Conservation (phyloP, 2,329 filamentous ascomycete species). For the Pezicula radicicola region DNA sequence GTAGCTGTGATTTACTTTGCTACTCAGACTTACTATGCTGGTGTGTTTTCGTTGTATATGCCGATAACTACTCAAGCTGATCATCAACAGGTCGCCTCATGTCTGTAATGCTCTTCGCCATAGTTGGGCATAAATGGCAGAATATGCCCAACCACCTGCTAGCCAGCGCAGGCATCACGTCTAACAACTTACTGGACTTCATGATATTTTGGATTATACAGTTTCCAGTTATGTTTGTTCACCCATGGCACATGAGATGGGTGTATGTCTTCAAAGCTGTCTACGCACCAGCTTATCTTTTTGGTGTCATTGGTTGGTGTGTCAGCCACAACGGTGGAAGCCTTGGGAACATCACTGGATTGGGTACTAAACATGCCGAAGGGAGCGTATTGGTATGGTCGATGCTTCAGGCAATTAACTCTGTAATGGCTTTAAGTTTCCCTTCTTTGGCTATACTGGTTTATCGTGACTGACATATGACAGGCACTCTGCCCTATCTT, state of each 20-base stretch:
- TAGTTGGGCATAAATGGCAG: constrained; percentile 35
- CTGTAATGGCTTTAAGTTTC: constrained; percentile 31
- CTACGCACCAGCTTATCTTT: constrained; percentile 51
- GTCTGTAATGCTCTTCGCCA: constrained; percentile 36
- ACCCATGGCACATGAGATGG: constrained; percentile 34
- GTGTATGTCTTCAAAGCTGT: constrained; percentile 46
- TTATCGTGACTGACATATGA: constrained; percentile 8
- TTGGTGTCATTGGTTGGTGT: constrained; percentile 59
- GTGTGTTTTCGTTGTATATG: not conserved
- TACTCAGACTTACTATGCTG: constrained; percentile 57
- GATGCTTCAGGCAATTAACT: constrained; percentile 38
- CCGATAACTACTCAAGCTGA: not conserved
- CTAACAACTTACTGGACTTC: constrained; percentile 46
- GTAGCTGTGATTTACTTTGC: constrained; percentile 53
- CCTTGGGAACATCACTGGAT: not conserved
- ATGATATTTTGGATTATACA: constrained; percentile 50
- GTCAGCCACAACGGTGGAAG: constrained; percentile 46
- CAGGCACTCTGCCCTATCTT: constrained; percentile 33
- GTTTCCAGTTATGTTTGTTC: constrained; percentile 28
- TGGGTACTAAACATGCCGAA: constrained; percentile 5
- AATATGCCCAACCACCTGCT: constrained; percentile 43
- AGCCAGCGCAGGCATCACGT: constrained; percentile 42
- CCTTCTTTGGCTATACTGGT: not conserved
- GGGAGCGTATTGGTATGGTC: constrained; percentile 31
- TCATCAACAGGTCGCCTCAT: constrained; percentile 40